Evolutionary conservation across 2,329 filamentous ascomycete genomes (phyloP).

Genomic region (Trichophyton mentagrophytes): DNA sequence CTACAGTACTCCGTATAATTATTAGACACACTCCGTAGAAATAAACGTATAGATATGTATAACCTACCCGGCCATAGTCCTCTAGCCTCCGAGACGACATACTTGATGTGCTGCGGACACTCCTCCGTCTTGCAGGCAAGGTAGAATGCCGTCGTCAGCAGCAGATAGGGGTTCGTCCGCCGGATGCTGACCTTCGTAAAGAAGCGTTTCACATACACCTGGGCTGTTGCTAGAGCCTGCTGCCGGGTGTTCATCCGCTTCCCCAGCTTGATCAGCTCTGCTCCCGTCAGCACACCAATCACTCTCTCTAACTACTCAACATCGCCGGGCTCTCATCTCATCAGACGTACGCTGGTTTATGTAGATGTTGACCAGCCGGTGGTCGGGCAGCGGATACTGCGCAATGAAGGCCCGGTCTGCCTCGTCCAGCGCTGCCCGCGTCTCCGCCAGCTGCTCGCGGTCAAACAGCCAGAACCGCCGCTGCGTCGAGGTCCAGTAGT

Average conservation of each 20-base stretch:
- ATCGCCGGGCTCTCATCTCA: too few relatives aligned
- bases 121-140: slow-evolving; percentile 98
- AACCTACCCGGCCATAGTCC: slow-evolving; percentile 61
- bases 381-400: slow-evolving; percentile 70
- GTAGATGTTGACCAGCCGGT: slow-evolving; percentile 74
- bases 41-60: neutral
- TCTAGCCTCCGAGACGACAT: slow-evolving; percentile 76
- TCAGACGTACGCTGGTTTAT: slow-evolving; percentile 65
- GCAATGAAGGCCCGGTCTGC: slow-evolving; percentile 61
- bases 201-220: slow-evolving; percentile 89
- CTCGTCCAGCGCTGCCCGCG: slow-evolving; percentile 65
- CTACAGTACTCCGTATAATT: slow-evolving; percentile 23
- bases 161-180: slow-evolving; percentile 81
- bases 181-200: slow-evolving; percentile 85
- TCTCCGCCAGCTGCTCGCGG: slow-evolving; percentile 61
- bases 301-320: neutral
- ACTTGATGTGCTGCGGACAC: slow-evolving; percentile 85
- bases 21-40: too few relatives aligned
- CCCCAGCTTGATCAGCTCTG: slow-evolving; percentile 55
- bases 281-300: neutral
- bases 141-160: slow-evolving; percentile 87
- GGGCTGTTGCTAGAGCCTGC: slow-evolving; percentile 84
- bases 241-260: slow-evolving; percentile 77
- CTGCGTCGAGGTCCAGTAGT: slow-evolving; percentile 94
- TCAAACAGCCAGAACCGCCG: slow-evolving; percentile 82